Base-by-base conservation (phyloP, 2,329 filamentous ascomycete genomes). In the Knoxdaviesia capensis region DNA sequence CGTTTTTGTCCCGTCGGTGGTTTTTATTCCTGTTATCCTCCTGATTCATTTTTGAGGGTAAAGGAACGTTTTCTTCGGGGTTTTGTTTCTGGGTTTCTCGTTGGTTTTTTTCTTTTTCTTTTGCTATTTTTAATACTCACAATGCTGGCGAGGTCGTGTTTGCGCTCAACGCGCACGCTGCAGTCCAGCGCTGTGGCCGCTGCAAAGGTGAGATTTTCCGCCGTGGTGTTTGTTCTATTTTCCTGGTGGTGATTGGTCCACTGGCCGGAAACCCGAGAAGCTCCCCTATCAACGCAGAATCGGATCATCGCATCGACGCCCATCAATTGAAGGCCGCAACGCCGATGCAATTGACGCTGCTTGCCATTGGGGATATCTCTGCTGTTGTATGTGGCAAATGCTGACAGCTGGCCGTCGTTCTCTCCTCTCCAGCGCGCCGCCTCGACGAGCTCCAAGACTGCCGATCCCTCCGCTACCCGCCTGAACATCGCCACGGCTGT, bases 71-170 rank as follows among this genome's bases (percentile, higher is more conserved):
- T 20, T 20, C 20, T 20, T 20, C 20, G 2, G 20, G 20, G 20
- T 20, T 20, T 20, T 20, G 20, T 20, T 20, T 20, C 20, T 20
- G 20, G 20, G 20, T 20, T 20, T 20, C 20, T 43, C 44, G 40
- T 45, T 43, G 36, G 44, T 42, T 39, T 40, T 38, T 41, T 43
- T 39, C 36, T 46, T 59, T 41, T 45, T 40, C 35, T 46, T 43
- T 37, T 43, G 38, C 43, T 38, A 43, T 41, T 44, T 45, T 36
- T 40, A 34, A 59, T 57, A 62, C 62, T 63, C 71, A 80, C 64
- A 61, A 94, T 96, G 88, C 78, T 94, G 74, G 81, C 84, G 69
- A 82, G 86, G 74, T 85, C 86, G 66, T 77, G 77, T 68, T 68
- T 92, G 73, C 85, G 85, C 71, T 77, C 82, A 63, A 74, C 81